phyloP scores from a whole-genome alignment of 768 basidiomycete species.

The Panaeolus cyanescens region DNA sequence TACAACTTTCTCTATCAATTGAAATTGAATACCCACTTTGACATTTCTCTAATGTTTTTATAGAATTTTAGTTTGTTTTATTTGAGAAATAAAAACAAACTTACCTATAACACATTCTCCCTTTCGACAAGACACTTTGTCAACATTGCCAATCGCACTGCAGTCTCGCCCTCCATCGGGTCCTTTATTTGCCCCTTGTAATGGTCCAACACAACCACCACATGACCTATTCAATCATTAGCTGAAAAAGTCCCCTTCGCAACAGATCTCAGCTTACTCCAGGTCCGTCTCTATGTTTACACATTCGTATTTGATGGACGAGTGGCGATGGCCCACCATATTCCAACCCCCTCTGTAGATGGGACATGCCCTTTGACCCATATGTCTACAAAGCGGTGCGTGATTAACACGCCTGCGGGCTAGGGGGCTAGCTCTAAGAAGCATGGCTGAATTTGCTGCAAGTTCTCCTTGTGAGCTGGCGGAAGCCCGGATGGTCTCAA shows the following conservation, averaged over 20 bases:
- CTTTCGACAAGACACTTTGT: conserved; percentile 33
- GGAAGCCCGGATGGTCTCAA: neutral
- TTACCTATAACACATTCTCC: conserved; percentile 40
- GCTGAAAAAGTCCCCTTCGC: neutral
- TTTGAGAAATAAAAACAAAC: conserved; percentile 8
- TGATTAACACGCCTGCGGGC: conserved; percentile 12
- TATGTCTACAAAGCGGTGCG: conserved; percentile 16
- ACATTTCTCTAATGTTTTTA: conserved; percentile 24
- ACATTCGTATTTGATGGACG: conserved; percentile 20
- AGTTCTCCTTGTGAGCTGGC: neutral
- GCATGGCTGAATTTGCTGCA: conserved; percentile 5
- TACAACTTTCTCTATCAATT: conserved; percentile 16
- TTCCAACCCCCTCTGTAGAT: conserved; percentile 17
- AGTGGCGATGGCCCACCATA: conserved; percentile 8
- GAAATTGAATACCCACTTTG: conserved; percentile 16
- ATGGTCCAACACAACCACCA: conserved; percentile 26
- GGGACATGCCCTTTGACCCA: conserved; percentile 25
- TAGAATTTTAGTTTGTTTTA: neutral
- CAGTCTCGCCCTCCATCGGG: conserved; percentile 42
- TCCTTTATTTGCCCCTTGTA: conserved; percentile 15
- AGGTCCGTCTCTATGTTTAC: conserved; percentile 24
- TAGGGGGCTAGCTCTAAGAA: conserved; percentile 6
- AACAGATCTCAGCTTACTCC: conserved; percentile 18
- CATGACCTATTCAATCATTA: conserved; percentile 23
- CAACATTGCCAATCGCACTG: conserved; percentile 43